phyloP scores from a whole-genome alignment of 257 asterid genomes.

The Schizonepeta tenuifolia region DNA sequence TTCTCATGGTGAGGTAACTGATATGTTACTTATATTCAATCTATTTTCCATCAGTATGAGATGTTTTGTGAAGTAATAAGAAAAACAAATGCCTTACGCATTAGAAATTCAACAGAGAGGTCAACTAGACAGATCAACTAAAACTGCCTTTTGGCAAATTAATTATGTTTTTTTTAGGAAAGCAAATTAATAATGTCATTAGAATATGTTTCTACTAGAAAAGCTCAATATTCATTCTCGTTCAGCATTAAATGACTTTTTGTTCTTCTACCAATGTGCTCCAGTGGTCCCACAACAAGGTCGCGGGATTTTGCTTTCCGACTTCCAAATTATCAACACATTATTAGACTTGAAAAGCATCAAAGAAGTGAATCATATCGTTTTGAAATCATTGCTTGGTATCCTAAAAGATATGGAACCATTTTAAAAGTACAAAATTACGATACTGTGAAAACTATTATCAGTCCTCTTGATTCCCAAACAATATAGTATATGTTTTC shows the following conservation, averaged over 20 bases:
- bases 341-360: neutral
- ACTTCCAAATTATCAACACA: neutral
- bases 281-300: too few species aligned
- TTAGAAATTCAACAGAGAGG: neutral
- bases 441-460: too few species aligned
- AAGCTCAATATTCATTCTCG: neutral
- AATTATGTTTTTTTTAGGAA: too few species aligned
- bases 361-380: neutral
- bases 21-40: neutral
- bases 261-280: neutral
- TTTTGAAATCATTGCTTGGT: slow-evolving; percentile 4
- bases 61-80: slow-evolving; percentile 10
- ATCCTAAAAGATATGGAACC: neutral
- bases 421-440: too few species aligned
- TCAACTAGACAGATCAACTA: slow-evolving; percentile 11
- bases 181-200: slow-evolving; percentile 4
- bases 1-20: neutral
- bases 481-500: neutral
- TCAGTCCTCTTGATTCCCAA: neutral
- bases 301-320: too few species aligned
- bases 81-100: neutral
- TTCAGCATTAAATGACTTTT: neutral
- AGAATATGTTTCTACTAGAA: neutral
- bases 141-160: neutral
- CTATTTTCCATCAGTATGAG: neutral